Conservation (phyloP, 1,284 basidiomycete genomes). For the Sanghuangporus weigelae region DNA sequence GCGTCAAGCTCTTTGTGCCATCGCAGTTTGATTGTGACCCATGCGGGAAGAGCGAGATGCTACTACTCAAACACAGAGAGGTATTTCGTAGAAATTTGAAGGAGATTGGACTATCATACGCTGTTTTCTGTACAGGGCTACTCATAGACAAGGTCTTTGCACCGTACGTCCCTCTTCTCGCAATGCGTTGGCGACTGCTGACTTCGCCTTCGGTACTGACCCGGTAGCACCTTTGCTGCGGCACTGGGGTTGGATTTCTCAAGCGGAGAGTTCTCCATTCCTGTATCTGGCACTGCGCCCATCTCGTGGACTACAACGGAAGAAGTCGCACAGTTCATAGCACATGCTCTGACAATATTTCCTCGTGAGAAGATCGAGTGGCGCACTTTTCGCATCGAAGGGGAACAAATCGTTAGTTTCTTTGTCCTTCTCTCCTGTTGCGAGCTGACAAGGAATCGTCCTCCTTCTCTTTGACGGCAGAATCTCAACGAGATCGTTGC, state of each 20-base stretch:
- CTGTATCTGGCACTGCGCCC: conserved; percentile 28
- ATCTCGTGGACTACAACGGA: conserved; percentile 29
- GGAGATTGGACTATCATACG: conserved; percentile 29
- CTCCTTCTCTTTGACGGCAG: neutral
- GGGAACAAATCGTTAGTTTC: conserved; percentile 25
- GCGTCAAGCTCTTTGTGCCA: conserved; percentile 35
- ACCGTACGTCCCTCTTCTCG: neutral
- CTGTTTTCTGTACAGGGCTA: conserved; percentile 29
- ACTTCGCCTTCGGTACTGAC: conserved; percentile 15
- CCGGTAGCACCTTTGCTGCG: conserved; percentile 20
- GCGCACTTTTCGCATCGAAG: conserved; percentile 32
- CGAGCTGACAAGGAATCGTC: neutral
- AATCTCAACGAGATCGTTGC: conserved; percentile 5
- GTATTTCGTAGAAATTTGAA: conserved; percentile 24
- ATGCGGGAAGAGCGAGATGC: conserved; percentile 24
- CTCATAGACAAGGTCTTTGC: conserved; percentile 20
- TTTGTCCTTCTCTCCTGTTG: neutral
- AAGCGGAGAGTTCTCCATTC: conserved; percentile 29
- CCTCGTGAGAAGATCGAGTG: conserved; percentile 27
- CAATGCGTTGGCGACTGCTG: conserved; percentile 10
- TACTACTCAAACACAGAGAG: conserved; percentile 8
- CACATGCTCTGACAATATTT: conserved; percentile 30
- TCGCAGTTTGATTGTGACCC: conserved; percentile 31
- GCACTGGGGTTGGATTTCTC: conserved; percentile 20
- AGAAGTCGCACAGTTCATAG: conserved; percentile 33